Conservation (phyloP, 148 eudicot species). For the Camellia japonica region DNA sequence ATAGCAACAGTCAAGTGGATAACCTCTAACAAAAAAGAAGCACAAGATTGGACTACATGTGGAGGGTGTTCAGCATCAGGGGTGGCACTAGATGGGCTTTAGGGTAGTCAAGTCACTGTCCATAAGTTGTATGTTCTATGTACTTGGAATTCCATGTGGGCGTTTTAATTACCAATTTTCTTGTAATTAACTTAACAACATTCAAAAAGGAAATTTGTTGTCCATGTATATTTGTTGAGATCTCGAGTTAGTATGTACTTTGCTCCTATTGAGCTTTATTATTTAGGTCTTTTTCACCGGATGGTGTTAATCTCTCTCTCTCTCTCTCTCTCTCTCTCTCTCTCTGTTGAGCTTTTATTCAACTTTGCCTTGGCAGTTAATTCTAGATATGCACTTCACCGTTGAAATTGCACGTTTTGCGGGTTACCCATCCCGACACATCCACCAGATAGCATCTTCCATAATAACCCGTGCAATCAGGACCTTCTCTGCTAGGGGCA, state of each 20-base stretch:
- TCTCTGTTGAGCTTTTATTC: neutral
- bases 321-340: neutral
- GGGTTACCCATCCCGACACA: conserved; percentile 72
- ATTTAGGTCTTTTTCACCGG: neutral
- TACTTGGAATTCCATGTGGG: neutral
- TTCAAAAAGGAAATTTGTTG: neutral
- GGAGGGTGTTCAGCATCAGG: too few species aligned
- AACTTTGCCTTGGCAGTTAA: conserved; percentile 51
- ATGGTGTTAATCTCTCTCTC: neutral
- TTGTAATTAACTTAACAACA: neutral
- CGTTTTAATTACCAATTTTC: neutral
- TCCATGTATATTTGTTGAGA: neutral
- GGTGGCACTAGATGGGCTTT: too few species aligned
- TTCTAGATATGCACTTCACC: conserved; percentile 99
- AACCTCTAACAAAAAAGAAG: too few species aligned
- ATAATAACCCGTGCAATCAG: conserved; percentile 83
- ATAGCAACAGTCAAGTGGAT: too few species aligned
- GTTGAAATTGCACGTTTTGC: conserved; percentile 96
- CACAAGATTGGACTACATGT: too few species aligned
- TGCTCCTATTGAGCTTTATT: too few species aligned
- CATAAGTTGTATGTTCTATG: neutral
- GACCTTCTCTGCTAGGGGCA: conserved; percentile 83
- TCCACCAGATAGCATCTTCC: conserved; percentile 73
- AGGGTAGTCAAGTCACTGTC: neutral
- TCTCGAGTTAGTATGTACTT: neutral